Evolutionary conservation across 176 grass and related monocot genomes (phyloP).

Genomic region (Chrysopogon serrulatus): DNA sequence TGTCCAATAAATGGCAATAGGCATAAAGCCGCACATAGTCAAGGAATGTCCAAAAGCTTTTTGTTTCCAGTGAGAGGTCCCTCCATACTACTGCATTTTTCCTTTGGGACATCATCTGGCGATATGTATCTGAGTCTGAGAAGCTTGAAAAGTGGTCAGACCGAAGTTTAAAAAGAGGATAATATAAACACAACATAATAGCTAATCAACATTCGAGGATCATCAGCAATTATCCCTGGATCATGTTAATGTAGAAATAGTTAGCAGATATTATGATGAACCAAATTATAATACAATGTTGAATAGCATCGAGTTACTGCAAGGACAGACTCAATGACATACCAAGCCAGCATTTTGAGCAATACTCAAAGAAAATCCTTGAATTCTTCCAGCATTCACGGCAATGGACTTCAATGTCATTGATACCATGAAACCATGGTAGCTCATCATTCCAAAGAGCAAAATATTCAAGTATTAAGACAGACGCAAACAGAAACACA

Average conservation of each 20-base stretch:
- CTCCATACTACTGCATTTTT: constrained; percentile 87
- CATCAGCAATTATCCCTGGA: constrained; percentile 80
- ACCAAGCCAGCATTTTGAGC: constrained; percentile 94
- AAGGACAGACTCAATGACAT: constrained; percentile 30
- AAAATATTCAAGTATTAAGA: constrained; percentile 87
- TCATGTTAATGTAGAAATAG: constrained; percentile 27
- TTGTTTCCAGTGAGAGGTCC: constrained; percentile 98
- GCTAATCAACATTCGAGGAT: constrained; percentile 88
- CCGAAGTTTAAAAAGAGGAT: constrained; percentile 90
- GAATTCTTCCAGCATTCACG: constrained; percentile 89
- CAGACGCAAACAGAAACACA: constrained; percentile 81
- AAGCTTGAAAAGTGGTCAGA: constrained; percentile 74
- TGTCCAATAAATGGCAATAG: constrained; percentile 96
- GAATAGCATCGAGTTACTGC: not conserved
- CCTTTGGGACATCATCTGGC: constrained; percentile 73
- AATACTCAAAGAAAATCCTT: constrained; percentile 62
- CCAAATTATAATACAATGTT: constrained; percentile 13
- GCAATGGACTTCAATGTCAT: constrained; percentile 59
- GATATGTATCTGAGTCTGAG: constrained; percentile 80
- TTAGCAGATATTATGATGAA: constrained; percentile 12
- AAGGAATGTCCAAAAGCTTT: constrained; percentile 98
- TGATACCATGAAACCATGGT: constrained; percentile 40
- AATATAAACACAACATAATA: constrained; percentile 94
- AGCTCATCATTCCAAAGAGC: constrained; percentile 74
- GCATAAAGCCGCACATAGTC: constrained; percentile 88